Evolutionary conservation across 2,329 filamentous ascomycete genomes (phyloP).

Genomic region (Stemphylium beticola): DNA sequence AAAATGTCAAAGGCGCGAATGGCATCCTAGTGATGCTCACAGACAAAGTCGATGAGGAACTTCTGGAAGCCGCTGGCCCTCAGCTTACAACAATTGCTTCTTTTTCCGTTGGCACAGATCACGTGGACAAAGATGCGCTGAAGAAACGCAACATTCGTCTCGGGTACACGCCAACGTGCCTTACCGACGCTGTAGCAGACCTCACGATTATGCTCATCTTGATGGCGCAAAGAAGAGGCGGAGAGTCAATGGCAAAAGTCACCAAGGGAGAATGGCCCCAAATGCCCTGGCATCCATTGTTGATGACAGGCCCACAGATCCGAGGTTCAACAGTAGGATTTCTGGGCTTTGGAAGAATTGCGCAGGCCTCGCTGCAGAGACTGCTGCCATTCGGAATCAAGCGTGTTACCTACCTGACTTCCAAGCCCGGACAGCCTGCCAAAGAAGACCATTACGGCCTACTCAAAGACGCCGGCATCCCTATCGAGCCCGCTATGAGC

Average conservation of each 20-base stretch:
- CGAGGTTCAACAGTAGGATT: slow-evolving; percentile 35
- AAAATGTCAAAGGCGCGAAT: slow-evolving; percentile 30
- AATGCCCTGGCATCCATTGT: slow-evolving; percentile 39
- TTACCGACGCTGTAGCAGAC: slow-evolving; percentile 42
- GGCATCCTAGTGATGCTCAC: slow-evolving; percentile 39
- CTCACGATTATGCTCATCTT: slow-evolving; percentile 40
- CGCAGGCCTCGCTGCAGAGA: slow-evolving; percentile 34
- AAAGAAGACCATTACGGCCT: slow-evolving; percentile 36
- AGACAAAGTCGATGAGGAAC: slow-evolving; percentile 35
- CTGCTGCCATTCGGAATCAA: slow-evolving; percentile 38
- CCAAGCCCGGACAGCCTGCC: slow-evolving; percentile 29
- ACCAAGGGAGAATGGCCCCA: slow-evolving; percentile 35
- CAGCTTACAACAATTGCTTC: slow-evolving; percentile 37
- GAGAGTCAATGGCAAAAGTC: slow-evolving; percentile 35
- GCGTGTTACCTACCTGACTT: slow-evolving; percentile 34
- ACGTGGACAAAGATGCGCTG: slow-evolving; percentile 32
- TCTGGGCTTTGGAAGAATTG: slow-evolving; percentile 39
- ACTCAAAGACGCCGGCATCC: slow-evolving; percentile 21
- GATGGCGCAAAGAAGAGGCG: slow-evolving; percentile 40
- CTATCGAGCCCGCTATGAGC: slow-evolving; percentile 27
- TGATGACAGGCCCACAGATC: slow-evolving; percentile 40
- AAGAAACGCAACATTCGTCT: slow-evolving; percentile 36
- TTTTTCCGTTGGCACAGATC: slow-evolving; percentile 42
- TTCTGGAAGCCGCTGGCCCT: slow-evolving; percentile 29
- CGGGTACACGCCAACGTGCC: slow-evolving; percentile 39